These are phyloP conservation scores for Hippophae rhamnoides DNA, from an alignment of 306 rosid species.

Conservation along the genomic window DNA sequence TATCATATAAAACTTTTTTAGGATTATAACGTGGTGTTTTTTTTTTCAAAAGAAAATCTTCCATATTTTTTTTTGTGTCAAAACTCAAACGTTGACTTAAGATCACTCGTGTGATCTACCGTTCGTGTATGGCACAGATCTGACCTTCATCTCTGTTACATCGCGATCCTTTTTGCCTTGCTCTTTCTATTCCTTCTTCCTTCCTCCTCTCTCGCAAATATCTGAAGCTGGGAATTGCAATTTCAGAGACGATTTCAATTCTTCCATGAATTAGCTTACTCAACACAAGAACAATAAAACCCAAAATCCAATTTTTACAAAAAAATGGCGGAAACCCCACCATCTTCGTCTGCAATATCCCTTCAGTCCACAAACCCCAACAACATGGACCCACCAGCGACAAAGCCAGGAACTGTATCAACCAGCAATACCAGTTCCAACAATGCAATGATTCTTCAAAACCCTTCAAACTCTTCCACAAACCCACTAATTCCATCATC, in stretches of 20 bases:
- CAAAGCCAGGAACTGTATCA: conserved; percentile 7
- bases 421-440: conserved; percentile 10
- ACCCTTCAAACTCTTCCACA: conserved; percentile 26
- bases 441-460: conserved; percentile 23
- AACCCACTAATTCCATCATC: conserved; percentile 41
- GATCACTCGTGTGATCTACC: neutral
- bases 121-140: conserved; percentile 38
- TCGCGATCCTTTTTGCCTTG: neutral
- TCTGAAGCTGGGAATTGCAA: conserved; percentile 4
- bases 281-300: neutral
- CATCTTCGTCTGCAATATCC: conserved; percentile 35
- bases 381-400: conserved; percentile 23
- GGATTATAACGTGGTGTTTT: no score
- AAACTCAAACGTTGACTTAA: neutral
- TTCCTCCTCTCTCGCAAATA: conserved; percentile 1
- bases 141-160: conserved; percentile 5
- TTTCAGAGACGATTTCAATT: conserved; percentile 1
- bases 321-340: conserved; percentile 42
- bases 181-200: neutral
- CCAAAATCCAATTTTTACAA: neutral
- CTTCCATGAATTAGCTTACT: conserved; percentile 6
- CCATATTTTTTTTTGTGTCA: no score
- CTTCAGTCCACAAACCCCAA: conserved; percentile 26
- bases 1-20: no score
- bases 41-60: no score